Base-by-base conservation (phyloP, 345 rosid genomes). In the Rubroshorea leprosula region DNA sequence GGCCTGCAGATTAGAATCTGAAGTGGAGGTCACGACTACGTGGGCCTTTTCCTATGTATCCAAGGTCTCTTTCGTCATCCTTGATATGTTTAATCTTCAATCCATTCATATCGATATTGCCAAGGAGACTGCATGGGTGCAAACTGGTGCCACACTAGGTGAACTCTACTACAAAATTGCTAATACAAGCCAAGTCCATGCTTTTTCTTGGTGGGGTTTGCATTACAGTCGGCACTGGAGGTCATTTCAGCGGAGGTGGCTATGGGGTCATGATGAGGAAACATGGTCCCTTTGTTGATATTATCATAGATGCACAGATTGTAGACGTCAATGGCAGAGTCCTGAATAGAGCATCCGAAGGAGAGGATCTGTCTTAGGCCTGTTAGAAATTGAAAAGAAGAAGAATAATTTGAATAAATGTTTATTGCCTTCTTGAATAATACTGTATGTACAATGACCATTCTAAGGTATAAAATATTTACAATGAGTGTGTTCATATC, bases 321-420 rank as follows among this genome's bases (percentile, higher is more conserved):
- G 76, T 84, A 24, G 80, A 79, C 23, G 81, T 53, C 0, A 60
- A 63, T 11, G 87, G 91, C 0, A 69, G 64, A 16, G 45, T 80
- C 44, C 76, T 77, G 16, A 75, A 78, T 21, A 9, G 83, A 22
- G 15, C 70, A 5, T 57, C 74, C 11, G 77, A 74, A 76, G 83
- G 87, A 17, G 74, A 77, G 15, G 87, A 84, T 46, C 24, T 81
- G 0, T 81, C 81, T 27, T 84, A 81, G 87, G n/a, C n/a, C n/a
- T n/a, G n/a, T n/a, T n/a, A n/a, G n/a, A n/a, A n/a, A n/a, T n/a
- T n/a, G n/a, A n/a, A n/a, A n/a, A n/a, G n/a, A n/a, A n/a, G n/a
- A n/a, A n/a, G n/a, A n/a, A n/a, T n/a, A n/a, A n/a, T n/a, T n/a
- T n/a, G n/a, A n/a, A n/a, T n/a, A n/a, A n/a, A n/a, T n/a, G n/a